Evolutionary conservation across 2,329 filamentous ascomycete species (phyloP), one percentile per base, ranked within the genome.

Genomic region (Diaporthe velutina): DNA sequence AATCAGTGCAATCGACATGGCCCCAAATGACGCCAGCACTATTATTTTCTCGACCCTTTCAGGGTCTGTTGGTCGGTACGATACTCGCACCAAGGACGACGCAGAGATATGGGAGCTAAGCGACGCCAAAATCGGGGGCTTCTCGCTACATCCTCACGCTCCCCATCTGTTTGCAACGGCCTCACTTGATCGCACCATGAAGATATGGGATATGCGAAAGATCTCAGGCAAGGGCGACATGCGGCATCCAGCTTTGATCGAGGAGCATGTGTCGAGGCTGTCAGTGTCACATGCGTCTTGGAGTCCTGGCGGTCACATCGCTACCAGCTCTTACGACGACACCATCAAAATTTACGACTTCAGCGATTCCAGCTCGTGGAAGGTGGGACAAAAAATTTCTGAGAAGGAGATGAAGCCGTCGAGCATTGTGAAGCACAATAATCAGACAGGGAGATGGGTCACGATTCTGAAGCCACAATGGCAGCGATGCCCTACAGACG

Each of bases 101-200:
- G 88, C 90, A 0, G 90, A 95, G 22, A 85, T 94, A 1, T 97
- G 95, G 90, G 88, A 91, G 12, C 86, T 98, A 0, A 94, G 93
- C 0, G 95, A 97, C 71, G 96, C 98, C 83, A 99, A 99, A 81
- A 98, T 99, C 71, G 97, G 97, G 25, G 97, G 97, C 0, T 98
- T 98, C 83, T 94, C 93, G 0, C 84, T 98, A 2, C 93, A 97
- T 79, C 96, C 97, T 0, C 83, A 92, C 0, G 90, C 95, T 3
- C 92, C 95, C 0, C 94, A 98, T 80, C 90, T 98, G 5, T 84
- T 98, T 0, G 95, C 95, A 0, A 98, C 97, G 0, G 97, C 96
- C 0, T 97, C 95, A 0, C 87, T 99, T 0, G 97, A 99, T 81
- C 90, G 96, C 3, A 97, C 93, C 0, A 85, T 99, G 79, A 96